Evolutionary conservation across 345 rosid genomes (phyloP), one percentile per base, ranked within the genome.

Genomic region (Angophora floribunda): DNA sequence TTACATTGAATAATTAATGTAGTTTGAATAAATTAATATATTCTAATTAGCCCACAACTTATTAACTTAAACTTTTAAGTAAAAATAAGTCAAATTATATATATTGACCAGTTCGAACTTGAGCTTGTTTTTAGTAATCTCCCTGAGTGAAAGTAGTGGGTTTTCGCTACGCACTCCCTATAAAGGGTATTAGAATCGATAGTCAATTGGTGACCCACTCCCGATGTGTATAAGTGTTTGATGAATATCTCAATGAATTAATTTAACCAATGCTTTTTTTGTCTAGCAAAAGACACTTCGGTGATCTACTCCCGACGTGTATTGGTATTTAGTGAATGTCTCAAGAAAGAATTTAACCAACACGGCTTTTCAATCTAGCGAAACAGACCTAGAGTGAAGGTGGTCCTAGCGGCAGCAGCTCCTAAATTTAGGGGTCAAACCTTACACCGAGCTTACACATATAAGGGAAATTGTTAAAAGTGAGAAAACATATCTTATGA

Each of bases 221-320:
- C 70, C 4, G 24, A 28, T n/a, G 4, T 63, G 0, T 0, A 63
- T 63, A 0, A 0, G 9, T 28, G 0, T 63, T 63, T 63, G 70
- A 17, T 63, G 7, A 63, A 28, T 13, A 0, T 63, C 9, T 13
- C 4, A 63, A 63, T 14, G 14, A 13, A 63, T 32, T 0, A 28
- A 28, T 13, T 13, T 28, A 6, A 63, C 5, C 36, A n/a, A 63
- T 1, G 2, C 16, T 7, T 65, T 19, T n/a, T 65, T 5, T 4
- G 4, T 65, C 9, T n/a, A 6, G 41, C 75, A 65, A 16, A 3
- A 7, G 5, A 28, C n/a, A n/a, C 70, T 16, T 52, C 11, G 65
- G 30, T 3, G 32, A 26, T 36, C 70, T 13, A 13, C 16, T 30
- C 32, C 8, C 32, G 13, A 28, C 1, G 70, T 63, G 17, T 13